A percentile compares a stretch with the other conserved stretches of the same genome.
These are phyloP conservation scores for Voacanga thouarsii DNA, from an alignment of 257 asterid genomes.

Conservation along the genomic window DNA sequence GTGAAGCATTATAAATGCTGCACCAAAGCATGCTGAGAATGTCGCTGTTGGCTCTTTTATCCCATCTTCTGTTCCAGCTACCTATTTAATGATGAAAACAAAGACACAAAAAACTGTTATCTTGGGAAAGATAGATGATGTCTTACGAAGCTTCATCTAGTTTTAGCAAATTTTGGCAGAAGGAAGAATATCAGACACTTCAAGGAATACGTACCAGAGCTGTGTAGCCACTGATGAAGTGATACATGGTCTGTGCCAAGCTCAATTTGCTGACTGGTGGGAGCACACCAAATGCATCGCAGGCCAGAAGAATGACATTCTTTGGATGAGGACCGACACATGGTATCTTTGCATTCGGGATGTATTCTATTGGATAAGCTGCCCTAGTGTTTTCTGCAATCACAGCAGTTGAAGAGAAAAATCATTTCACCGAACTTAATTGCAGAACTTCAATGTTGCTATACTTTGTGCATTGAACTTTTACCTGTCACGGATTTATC, in stretches of 20 bases:
- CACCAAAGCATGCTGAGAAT: conserved; percentile 94
- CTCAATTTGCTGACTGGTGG: conserved; percentile 92
- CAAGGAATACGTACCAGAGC: conserved; percentile 52
- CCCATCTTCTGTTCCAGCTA: conserved; percentile 97
- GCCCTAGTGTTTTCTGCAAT: conserved; percentile 85
- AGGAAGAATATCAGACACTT: not conserved
- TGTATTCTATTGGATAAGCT: conserved; percentile 90
- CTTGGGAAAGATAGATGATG: not conserved
- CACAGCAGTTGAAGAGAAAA: not conserved
- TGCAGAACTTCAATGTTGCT: too few relatives aligned
- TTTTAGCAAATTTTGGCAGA: not conserved
- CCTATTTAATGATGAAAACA: conserved; percentile 34
- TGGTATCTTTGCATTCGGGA: conserved; percentile 86
- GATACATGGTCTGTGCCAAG: conserved; percentile 91
- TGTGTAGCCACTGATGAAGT: conserved; percentile 94
- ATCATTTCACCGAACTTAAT: not conserved
- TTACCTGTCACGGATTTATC: conserved; percentile 93
- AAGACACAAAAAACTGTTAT: not conserved
- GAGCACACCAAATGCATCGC: conserved; percentile 95
- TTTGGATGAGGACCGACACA: conserved; percentile 96
- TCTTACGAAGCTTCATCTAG: not conserved
- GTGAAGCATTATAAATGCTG: conserved; percentile 92
- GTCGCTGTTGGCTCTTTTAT: conserved; percentile 93
- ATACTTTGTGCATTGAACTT: not conserved
- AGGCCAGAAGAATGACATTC: conserved; percentile 82